Base-by-base conservation (phyloP, 768 basidiomycete species). In the Rhodotorula diobovata region DNA sequence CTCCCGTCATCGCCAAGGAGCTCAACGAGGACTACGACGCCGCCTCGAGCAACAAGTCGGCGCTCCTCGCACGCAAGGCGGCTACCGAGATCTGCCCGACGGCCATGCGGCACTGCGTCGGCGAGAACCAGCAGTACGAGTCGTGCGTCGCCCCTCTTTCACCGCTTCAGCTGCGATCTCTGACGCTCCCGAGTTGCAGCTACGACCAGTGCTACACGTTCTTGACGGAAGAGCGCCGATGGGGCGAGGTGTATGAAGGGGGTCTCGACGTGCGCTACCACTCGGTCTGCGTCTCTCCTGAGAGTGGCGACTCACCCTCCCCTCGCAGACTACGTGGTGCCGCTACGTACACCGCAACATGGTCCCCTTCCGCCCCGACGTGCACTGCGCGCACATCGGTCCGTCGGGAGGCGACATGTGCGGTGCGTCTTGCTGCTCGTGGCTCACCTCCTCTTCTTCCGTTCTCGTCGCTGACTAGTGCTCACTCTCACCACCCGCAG, bases 291-390 rank as follows among this genome's bases (percentile, higher is more conserved):
- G 30, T 37, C 23, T 30, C 41, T 14, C 12, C 15, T 11, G 18
- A 11, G n/a, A 53, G 51, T n/a, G 15, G 1, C 12, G 51, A 53
- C n/a, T 53, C n/a, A 53, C 51, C 11, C 9, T 28, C 6, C 2
- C 28, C 10, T 8, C 28, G 23, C 51, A 64, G 63, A 64, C 63
- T 7, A 54, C 21, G 3, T 56, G 53, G 43, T 55, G 53, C 43
- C 63, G 53, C 54, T 56, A 56, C 63, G n/a, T 56, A 39, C 54
- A 64, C 45, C 35, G 21, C n/a, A 64, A 64, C 63, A 64, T 64
- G 63, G 63, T 64, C 4, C 63, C 20, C 4, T 55, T 34, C 53
- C 63, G 63, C 9, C 63, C 63, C 30, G 43, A 55, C 41, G 54
- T 64, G 2, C 63, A 64, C 54, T 64, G 63, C 53, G 6, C 53